Evolutionary conservation across 148 eudicot species (phyloP).

Genomic region (Euryodendron excelsum): DNA sequence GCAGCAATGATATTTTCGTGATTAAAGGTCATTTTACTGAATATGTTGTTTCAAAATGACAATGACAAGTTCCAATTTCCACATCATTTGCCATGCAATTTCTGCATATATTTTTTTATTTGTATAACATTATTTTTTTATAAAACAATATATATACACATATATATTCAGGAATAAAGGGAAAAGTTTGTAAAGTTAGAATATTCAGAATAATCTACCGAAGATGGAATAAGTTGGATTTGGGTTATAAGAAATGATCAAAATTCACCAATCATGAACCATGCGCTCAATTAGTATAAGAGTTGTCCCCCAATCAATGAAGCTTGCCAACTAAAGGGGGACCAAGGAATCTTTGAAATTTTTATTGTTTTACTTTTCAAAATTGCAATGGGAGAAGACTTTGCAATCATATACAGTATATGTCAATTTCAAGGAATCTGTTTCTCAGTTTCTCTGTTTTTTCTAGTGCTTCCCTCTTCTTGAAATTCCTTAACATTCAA

Average conservation of each 20-base stretch:
- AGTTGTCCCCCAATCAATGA: slow-evolving; percentile 28
- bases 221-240: not conserved
- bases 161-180: not conserved
- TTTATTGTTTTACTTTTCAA: slow-evolving; percentile 13
- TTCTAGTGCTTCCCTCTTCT: not conserved
- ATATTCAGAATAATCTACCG: not conserved
- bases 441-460: slow-evolving; percentile 16
- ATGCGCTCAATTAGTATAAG: not conserved
- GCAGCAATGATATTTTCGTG: too few species aligned
- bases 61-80: too few species aligned
- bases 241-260: not conserved
- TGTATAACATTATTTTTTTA: too few species aligned
- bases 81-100: too few species aligned
- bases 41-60: too few species aligned
- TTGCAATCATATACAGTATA: slow-evolving; percentile 22
- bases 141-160: too few species aligned
- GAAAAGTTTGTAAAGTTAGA: not conserved
- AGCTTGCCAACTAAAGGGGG: slow-evolving; percentile 26
- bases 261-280: not conserved
- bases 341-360: slow-evolving; percentile 18
- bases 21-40: too few species aligned
- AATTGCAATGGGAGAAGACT: slow-evolving; percentile 2
- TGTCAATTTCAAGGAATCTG: too few species aligned
- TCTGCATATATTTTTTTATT: too few species aligned
- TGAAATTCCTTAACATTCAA: too few species aligned